A percentile compares a stretch with the other conserved stretches of the same genome.
Conservation (phyloP, 305 asterid species). For the Fraxinus nigra region DNA sequence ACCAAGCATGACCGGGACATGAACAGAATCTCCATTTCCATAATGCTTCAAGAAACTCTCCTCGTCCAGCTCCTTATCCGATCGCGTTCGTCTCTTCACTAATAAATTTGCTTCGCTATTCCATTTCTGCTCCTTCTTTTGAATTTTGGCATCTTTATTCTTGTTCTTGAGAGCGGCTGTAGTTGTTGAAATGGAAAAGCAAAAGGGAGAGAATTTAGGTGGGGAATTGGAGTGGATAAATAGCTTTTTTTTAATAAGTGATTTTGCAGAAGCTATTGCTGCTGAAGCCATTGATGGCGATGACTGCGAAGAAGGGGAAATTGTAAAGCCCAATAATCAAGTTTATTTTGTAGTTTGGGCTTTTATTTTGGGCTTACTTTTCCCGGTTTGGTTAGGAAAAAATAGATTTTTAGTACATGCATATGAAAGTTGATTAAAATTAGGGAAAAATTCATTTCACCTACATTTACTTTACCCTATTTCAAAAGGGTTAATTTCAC, state of each 20-base stretch:
- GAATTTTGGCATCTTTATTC: slow-evolving; percentile 18
- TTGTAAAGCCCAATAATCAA: neutral
- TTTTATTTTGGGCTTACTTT: neutral
- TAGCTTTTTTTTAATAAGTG: slow-evolving; percentile 28
- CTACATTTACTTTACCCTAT: too few species aligned
- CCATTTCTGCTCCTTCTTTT: slow-evolving; percentile 24
- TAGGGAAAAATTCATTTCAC: too few species aligned
- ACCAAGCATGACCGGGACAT: slow-evolving; percentile 84
- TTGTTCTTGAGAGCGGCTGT: slow-evolving; percentile 25
- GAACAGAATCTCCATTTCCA: slow-evolving; percentile 57
- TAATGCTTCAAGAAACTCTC: slow-evolving; percentile 45
- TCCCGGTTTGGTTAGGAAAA: neutral
- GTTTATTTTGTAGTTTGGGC: neutral
- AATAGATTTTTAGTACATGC: too few species aligned
- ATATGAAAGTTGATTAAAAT: neutral
- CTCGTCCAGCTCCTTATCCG: slow-evolving; percentile 70
- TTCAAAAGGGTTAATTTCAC: too few species aligned
- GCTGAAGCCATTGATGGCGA: slow-evolving; percentile 31
- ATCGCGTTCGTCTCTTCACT: slow-evolving; percentile 81
- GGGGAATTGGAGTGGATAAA: slow-evolving; percentile 16
- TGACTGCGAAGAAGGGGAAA: slow-evolving; percentile 5
- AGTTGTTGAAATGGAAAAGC: slow-evolving; percentile 25
- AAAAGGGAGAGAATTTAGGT: slow-evolving; percentile 19
- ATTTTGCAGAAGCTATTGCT: slow-evolving; percentile 42
- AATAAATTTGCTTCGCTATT: slow-evolving; percentile 38